Base-by-base conservation (phyloP, 768 basidiomycete species). In the Asterophora lycoperdoides region DNA sequence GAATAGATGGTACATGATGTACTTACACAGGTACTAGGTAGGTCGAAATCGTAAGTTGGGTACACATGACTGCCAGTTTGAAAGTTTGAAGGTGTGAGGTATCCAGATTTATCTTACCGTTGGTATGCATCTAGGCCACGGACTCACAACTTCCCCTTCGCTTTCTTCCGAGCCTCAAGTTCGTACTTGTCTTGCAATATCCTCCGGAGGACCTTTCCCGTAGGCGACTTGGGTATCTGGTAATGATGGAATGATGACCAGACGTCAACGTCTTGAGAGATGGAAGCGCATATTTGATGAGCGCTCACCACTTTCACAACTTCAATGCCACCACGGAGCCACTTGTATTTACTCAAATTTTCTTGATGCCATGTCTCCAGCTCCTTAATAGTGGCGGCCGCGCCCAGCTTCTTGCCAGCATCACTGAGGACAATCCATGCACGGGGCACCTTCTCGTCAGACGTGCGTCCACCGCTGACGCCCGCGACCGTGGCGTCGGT, bases 351-450 rank as follows among this genome's bases (percentile, higher is more conserved):
- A 67, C 85, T 87, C 47, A 90, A 63, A 51, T 78, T 75, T 63
- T 76, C 69, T 51, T 75, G 69, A 32, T 78, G 70, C 87, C 86
- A 91, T 9, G 53, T 64, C 17, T 86, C 76, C 3, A 92, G 67
- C 44, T 68, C 73, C 41, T 67, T 63, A 2, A 76, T 58, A 6
- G 73, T 76, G 33, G 58, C 63, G 5, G 54, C 55, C 1, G 62
- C 61, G 8, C 84, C 83, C 4, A 71, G 57, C 36, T 66, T 69
- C 57, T 72, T 75, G 6, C 89, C 89, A 1, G 60, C 58, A 0
- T 67, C 53, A 48, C 80, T 84, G 6, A 90, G 65, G 0, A 89
- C 84, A 36, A 91, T 58, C 89, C 89, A 91, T 1, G 89, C 89
- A 1, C 82, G 78, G 0, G 89, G 88, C 1, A 84, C 73, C 56